Conservation (phyloP, 257 asterid genomes). For the Nicotiana undulata region DNA sequence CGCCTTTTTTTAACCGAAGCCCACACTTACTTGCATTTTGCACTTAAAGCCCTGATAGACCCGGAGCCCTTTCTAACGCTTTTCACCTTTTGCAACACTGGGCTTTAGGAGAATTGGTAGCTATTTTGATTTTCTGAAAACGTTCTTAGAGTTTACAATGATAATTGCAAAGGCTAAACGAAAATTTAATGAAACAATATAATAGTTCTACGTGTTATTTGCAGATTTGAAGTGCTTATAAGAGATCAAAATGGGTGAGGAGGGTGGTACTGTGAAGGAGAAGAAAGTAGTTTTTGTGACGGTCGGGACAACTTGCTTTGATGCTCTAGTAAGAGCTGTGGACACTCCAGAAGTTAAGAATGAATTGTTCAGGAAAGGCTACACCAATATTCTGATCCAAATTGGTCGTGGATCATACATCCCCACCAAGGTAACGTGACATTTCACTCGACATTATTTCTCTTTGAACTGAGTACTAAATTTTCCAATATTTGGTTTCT, state of each 20-base stretch:
- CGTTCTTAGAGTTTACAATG: too few relatives aligned
- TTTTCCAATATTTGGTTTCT: neutral
- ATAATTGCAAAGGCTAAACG: too few relatives aligned
- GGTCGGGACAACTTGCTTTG: conserved; percentile 89
- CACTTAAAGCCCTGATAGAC: too few relatives aligned
- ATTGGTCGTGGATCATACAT: conserved; percentile 85
- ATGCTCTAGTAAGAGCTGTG: conserved; percentile 71
- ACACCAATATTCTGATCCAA: conserved; percentile 69
- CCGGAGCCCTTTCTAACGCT: too few relatives aligned
- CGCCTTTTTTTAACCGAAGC: too few relatives aligned
- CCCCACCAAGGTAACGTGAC: conserved; percentile 59
- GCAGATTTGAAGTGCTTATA: too few relatives aligned
- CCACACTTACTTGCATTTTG: too few relatives aligned
- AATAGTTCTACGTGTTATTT: too few relatives aligned
- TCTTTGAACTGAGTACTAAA: neutral
- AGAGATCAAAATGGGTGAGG: conserved; percentile 26
- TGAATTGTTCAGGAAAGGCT: conserved; percentile 54
- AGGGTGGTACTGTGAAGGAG: conserved; percentile 21
- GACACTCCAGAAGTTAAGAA: conserved; percentile 56
- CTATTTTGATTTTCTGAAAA: too few relatives aligned
- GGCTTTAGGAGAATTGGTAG: too few relatives aligned
- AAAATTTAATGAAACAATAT: too few relatives aligned
- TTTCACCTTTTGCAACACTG: too few relatives aligned
- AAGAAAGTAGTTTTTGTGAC: conserved; percentile 70
- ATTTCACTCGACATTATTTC: neutral